A percentile compares a stretch with the other conserved stretches of the same genome.
phyloP scores from a whole-genome alignment of 2,329 filamentous ascomycete species.

The Sporothrix mexicana region DNA sequence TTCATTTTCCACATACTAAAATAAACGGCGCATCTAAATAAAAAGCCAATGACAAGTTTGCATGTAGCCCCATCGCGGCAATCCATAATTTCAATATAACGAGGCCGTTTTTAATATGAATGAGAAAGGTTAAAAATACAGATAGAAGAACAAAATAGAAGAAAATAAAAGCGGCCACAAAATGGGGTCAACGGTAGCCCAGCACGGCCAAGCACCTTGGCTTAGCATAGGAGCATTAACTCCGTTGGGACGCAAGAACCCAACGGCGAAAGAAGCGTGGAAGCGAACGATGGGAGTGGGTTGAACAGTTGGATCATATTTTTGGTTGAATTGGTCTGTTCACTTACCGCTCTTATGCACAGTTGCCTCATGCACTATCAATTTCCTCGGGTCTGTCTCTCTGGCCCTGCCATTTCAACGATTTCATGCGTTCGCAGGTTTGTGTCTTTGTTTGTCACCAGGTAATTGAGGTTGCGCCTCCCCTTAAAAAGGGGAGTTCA shows the following conservation, averaged over 20 bases:
- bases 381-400: neutral
- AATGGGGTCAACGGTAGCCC: neutral
- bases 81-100: conserved; percentile 4
- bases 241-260: neutral
- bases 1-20: neutral
- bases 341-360: neutral
- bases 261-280: neutral
- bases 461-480: no score
- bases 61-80: no score
- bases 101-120: neutral
- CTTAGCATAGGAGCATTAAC: conserved; percentile 11
- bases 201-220: neutral
- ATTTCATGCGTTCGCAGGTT: neutral
- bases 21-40: no score
- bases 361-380: conserved; percentile 13
- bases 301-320: neutral
- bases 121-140: neutral
- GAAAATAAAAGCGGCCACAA: neutral
- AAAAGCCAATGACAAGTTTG: no score
- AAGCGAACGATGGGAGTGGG: neutral
- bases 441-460: neutral
- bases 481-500: no score
- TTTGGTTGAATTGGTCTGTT: neutral
- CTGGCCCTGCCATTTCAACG: neutral
- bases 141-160: neutral